Percentiles rank a stretch among this genome's conserved stretches.
Conservation (phyloP, 176 grass and related monocot species). For the Juncus effusus region DNA sequence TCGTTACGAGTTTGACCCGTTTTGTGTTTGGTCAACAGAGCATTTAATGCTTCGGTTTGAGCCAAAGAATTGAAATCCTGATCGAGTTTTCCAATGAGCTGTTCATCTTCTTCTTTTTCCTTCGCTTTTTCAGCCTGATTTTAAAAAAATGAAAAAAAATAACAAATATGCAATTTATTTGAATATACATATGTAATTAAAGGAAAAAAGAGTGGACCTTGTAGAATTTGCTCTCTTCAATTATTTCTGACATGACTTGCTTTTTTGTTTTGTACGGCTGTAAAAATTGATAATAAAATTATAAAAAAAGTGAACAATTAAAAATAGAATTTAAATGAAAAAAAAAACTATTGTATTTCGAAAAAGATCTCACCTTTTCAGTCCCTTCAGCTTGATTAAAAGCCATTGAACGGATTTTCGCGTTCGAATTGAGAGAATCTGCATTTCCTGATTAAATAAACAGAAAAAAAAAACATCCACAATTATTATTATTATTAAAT, state of each 20-base stretch:
- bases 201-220: constrained; percentile 42
- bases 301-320: neutral
- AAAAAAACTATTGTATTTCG: neutral
- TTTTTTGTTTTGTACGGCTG: constrained; percentile 89
- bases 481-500: neutral
- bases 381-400: constrained; percentile 34
- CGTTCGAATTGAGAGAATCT: constrained; percentile 29
- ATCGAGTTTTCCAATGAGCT: constrained; percentile 75
- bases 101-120: constrained; percentile 77
- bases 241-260: constrained; percentile 96
- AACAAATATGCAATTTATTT: no score
- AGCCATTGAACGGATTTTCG: constrained; percentile 43
- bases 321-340: neutral
- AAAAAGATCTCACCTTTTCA: constrained; percentile 34
- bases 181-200: neutral
- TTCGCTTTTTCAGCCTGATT: constrained; percentile 80
- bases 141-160: no score
- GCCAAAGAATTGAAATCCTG: constrained; percentile 64
- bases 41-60: constrained; percentile 50
- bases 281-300: neutral
- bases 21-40: constrained; percentile 46
- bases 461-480: neutral
- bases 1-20: constrained; percentile 26
- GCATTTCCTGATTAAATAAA: constrained; percentile 17
- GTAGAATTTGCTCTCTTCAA: constrained; percentile 97